Evolutionary conservation across 2,329 filamentous ascomycete genomes (phyloP), one percentile per base, ranked within the genome.

Genomic region (Trichoderma koningiopsis): DNA sequence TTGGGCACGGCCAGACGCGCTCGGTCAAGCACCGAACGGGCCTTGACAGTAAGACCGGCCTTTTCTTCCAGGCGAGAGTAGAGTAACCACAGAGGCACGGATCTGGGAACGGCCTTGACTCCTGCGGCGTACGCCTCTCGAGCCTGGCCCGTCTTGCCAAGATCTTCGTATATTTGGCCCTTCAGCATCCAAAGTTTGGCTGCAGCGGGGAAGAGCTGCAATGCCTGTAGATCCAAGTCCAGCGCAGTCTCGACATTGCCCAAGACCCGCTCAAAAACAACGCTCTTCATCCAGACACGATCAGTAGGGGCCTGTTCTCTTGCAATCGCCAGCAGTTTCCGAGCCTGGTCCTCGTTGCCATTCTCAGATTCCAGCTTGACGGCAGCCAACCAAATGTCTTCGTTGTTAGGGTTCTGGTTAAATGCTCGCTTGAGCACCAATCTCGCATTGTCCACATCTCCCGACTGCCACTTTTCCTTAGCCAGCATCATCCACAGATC

Each of bases 171-270:
- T 72, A 98, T 96, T 78, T 99, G 96, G 0, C 96, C 96, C 81
- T 99, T 99, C 84, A 97, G 92, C 92, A 98, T 97, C 91, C 95
- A 97, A 29, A 99, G 86, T 81, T 98, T 98, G 64, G 93, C 87
- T 14, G 91, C 89, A 56, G 89, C 88, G 0, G 96, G 95, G 82
- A 97, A 99, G 11, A 93, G 86, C 73, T 94, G 91, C 43, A 99
- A 83, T 1, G 91, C 96, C 77, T 96, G 91, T 70, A 94, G 93
- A 55, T 92, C 92, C 13, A 99, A 89, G 75, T 96, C 92, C 16
- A 99, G 86, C 0, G 96, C 94, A 1, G 89, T 89, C 58, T 97
- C 93, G 31, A 85, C 85, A 74, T 96, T 91, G 68, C 90, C 91
- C 27, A 93, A 84, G 74, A 97, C 93, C 16, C 96, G 88, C 80